Base-by-base conservation (phyloP, 1,139 yeast species). In the Yarrowia galli region DNA sequence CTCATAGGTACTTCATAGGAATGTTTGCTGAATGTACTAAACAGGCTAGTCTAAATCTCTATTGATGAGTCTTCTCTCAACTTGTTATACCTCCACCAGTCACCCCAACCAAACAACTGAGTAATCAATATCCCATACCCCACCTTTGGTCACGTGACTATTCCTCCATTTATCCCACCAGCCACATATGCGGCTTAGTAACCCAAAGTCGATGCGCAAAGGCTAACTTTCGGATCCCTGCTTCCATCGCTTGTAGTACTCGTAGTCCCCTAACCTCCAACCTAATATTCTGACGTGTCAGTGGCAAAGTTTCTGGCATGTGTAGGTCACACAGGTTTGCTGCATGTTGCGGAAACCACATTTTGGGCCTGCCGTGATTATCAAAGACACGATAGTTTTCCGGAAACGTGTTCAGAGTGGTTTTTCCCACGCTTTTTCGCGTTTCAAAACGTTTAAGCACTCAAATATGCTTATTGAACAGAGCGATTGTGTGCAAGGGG, bases 341-440 rank as follows among this genome's bases (percentile, higher is more conserved):
- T 48, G 53, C 53, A 48, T 12, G 38, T 36, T 36, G 8, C 38
- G 38, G 53, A 48, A 25, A 48, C 53, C 53, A 16, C 53, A 28
- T 48, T 48, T 48, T 46, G 18, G 5, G 10, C 1, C 49, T 46
- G 10, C 35, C 51, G 49, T 7, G 35, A 46, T 46, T 43, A 9
- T 13, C 28, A 6, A 3, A 12, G 28, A 22, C 48, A 16, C 28
- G 28, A 28, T 1, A 13, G 48, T 22, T 43, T 22, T 43, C 48
- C 48, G 48, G 9, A 45, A 22, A 20, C 3, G 32, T 1, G 28
- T 28, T 28, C 9, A 3, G 4, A 6, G 5, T 20, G n/a, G 0
- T 12, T 10, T 13, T 12, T 9, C 23, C 1, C 32, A 7, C 23
- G 22, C 9, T 9, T 48, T 20, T 18, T 15, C 36, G 53, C 36